Conservation (phyloP, 1,139 yeast genomes). For the Debaryomycetaceae sp. region DNA sequence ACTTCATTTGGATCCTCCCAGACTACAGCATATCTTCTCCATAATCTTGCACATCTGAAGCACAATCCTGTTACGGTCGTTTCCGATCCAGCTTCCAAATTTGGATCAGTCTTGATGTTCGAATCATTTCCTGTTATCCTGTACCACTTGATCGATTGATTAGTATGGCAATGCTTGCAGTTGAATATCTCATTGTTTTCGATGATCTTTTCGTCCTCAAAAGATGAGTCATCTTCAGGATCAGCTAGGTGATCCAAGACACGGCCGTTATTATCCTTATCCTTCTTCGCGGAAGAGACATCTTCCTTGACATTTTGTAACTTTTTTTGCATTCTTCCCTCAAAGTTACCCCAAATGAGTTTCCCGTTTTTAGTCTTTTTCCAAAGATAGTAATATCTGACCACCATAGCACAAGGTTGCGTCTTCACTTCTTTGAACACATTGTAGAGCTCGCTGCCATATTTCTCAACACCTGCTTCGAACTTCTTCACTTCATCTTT, state of each 20-base stretch:
- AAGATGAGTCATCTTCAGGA: constrained; percentile 68
- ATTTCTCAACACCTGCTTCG: constrained; percentile 69
- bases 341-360: constrained; percentile 77
- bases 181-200: constrained; percentile 33
- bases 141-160: constrained; percentile 60
- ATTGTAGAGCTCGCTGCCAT: constrained; percentile 79
- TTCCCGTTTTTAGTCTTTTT: constrained; percentile 78
- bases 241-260: constrained; percentile 48
- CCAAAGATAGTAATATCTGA: constrained; percentile 85
- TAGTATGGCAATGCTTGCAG: constrained; percentile 67
- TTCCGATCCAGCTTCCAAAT: constrained; percentile 16
- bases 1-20: constrained; percentile 85
- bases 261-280: constrained; percentile 8
- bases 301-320: constrained; percentile 35
- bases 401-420: constrained; percentile 73
- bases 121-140: constrained; percentile 64
- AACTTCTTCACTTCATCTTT: constrained; percentile 62
- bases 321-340: constrained; percentile 64
- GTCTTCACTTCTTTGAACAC: constrained; percentile 67
- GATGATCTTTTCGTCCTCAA: constrained; percentile 49
- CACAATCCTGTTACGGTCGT: constrained; percentile 59
- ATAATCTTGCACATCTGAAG: constrained; percentile 78
- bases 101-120: constrained; percentile 14
- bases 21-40: constrained; percentile 87
- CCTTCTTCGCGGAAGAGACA: constrained; percentile 15